A percentile compares a stretch with the other conserved stretches of the same genome.
Evolutionary conservation across 129 eudicot species (phyloP).

Genomic region (Calendula officinalis): DNA sequence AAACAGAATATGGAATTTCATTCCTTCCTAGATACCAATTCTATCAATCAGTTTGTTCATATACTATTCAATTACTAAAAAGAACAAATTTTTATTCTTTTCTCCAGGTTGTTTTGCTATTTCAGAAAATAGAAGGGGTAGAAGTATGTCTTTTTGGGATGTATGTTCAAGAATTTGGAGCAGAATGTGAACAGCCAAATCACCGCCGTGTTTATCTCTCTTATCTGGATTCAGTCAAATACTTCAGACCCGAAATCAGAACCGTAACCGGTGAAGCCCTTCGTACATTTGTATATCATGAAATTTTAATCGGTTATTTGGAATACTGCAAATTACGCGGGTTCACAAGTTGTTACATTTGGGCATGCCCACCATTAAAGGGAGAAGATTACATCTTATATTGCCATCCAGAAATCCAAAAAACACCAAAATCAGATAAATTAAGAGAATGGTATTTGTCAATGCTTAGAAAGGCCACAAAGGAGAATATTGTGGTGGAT

Average conservation of each 20-base stretch:
- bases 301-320: constrained; percentile 90
- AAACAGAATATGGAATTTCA: no score
- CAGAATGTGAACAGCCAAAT: constrained; percentile 86
- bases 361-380: constrained; percentile 99
- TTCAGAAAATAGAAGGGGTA: constrained; percentile 96
- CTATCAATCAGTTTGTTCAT: no score
- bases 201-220: constrained; percentile 96
- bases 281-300: constrained; percentile 96
- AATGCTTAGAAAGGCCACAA: constrained; percentile 84
- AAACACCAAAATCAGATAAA: constrained; percentile 95
- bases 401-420: constrained; percentile 98
- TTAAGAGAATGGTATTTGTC: constrained; percentile 90
- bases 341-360: constrained; percentile 95
- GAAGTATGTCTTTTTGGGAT: constrained; percentile 98
- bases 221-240: constrained; percentile 91
- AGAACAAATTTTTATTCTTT: not conserved
- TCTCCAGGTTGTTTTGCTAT: constrained; percentile 72
- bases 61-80: no score
- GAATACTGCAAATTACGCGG: constrained; percentile 91
- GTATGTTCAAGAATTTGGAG: constrained; percentile 97
- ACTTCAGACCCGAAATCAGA: constrained; percentile 88
- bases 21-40: no score
- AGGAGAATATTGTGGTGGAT: constrained; percentile 73
- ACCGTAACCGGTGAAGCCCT: constrained; percentile 95
- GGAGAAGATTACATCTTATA: constrained; percentile 97